Base-by-base conservation (phyloP, 306 rosid species). In the Argentina anserina region DNA sequence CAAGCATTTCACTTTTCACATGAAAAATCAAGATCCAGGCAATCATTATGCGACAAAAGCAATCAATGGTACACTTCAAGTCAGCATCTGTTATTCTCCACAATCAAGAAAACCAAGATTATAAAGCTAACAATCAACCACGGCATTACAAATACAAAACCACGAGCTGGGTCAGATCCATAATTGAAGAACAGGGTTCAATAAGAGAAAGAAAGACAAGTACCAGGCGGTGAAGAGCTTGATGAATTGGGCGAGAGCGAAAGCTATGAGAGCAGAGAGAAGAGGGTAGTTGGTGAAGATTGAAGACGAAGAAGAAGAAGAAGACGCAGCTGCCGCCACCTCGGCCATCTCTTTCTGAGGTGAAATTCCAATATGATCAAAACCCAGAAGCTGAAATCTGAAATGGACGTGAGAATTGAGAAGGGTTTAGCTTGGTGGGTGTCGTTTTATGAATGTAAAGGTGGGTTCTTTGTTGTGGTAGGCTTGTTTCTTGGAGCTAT, bases 211-310 rank as follows among this genome's bases (percentile, higher is more conserved):
- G 40, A 75, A 13, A 42, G 59, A 37, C 25, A 60, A 76, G 62
- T 40, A 87, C 90, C 93, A 86, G 77, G 83, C 1, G 52, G 97
- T 84, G 82, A 91, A 80, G 79, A 91, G 71, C 84, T 89, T 91
- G 88, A 69, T 86, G 67, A 76, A 67, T 69, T 91, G 96, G 41
- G 96, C 96, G 37, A 89, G 56, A 70, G 81, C 63, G 75, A 89
- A 91, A 76, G 96, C 87, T 20, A 80, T 53, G 61, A 89, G 4
- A 50, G 97, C 87, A 70, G 89, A 86, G 75, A 91, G 71, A 76
- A 91, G 92, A 52, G 97, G 96, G 80, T 79, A 91, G 84, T 91
- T 91, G 72, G 78, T 65, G 39, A 91, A 82, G 73, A 84, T n/a
- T 26, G 95, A 83, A 6, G 91, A 76, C 62, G 81, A 78, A 2